A percentile compares a stretch with the other conserved stretches of the same genome.
Conservation (phyloP, 176 grass and related monocot species). For the Themeda triandra region DNA sequence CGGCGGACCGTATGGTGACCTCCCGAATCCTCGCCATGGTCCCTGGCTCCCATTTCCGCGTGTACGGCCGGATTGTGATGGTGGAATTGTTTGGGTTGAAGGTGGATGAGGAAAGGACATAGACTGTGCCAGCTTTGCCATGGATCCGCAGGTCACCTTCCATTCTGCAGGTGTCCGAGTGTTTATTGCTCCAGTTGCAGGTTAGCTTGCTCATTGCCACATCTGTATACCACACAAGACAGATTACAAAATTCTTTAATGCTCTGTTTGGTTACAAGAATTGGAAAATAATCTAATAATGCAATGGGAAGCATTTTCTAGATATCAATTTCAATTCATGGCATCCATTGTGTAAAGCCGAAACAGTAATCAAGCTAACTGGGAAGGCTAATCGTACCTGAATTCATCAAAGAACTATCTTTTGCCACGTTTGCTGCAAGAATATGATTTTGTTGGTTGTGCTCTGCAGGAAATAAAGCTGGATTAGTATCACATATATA, state of each 20-base stretch:
- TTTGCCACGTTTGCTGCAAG: background rate
- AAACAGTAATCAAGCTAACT: background rate
- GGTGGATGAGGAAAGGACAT: slow-evolving; percentile 24
- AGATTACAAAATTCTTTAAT: background rate
- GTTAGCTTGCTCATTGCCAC: slow-evolving; percentile 9
- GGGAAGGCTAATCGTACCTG: background rate
- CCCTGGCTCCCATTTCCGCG: slow-evolving; percentile 38
- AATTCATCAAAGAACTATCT: slow-evolving; percentile 14
- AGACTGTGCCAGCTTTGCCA: slow-evolving; percentile 37
- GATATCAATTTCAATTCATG: background rate
- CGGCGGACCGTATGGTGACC: slow-evolving; percentile 15
- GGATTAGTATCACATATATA: background rate
- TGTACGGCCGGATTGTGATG: slow-evolving; percentile 43
- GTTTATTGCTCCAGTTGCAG: slow-evolving; percentile 41
- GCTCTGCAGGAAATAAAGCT: background rate
- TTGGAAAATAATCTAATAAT: background rate
- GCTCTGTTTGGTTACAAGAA: background rate
- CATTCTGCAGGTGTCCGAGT: slow-evolving; percentile 49
- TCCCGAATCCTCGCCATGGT: slow-evolving; percentile 39
- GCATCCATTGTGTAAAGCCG: background rate
- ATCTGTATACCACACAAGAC: background rate
- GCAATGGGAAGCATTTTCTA: background rate
- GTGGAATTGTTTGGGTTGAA: slow-evolving; percentile 15
- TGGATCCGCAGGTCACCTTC: slow-evolving; percentile 62
- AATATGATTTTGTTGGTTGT: background rate